These are phyloP conservation scores for Pseudonectria foliicola DNA, from an alignment of 2,329 filamentous ascomycete species.

Conservation along the genomic window DNA sequence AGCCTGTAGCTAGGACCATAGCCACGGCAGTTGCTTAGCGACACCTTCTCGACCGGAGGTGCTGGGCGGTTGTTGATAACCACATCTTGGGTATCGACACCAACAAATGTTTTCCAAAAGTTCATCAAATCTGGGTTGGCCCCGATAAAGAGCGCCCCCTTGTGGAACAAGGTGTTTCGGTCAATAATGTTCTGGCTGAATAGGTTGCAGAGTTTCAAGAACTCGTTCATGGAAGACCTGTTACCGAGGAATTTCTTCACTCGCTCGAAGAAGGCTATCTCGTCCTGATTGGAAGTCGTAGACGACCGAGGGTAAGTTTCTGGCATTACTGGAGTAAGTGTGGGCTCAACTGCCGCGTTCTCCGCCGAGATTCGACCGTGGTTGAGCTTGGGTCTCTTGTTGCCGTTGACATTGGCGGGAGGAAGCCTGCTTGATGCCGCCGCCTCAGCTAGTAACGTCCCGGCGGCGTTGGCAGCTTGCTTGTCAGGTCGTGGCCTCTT, in stretches of 20 bases:
- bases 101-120: constrained; percentile 81
- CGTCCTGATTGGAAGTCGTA: constrained; percentile 70
- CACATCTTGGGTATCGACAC: constrained; percentile 68
- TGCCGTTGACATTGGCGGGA: constrained; percentile 30
- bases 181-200: constrained; percentile 92
- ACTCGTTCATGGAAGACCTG: constrained; percentile 87
- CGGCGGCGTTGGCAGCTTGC: constrained; percentile 37
- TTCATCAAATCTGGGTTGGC: constrained; percentile 81
- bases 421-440: constrained; percentile 29
- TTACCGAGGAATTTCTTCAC: constrained; percentile 96
- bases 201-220: constrained; percentile 92
- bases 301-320: constrained; percentile 72
- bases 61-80: constrained; percentile 71
- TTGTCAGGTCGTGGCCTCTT: constrained; percentile 67
- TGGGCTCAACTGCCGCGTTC: constrained; percentile 67
- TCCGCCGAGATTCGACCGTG: constrained; percentile 57
- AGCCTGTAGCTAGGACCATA: constrained; percentile 92
- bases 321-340: constrained; percentile 79
- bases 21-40: constrained; percentile 90
- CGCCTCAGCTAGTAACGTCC: constrained; percentile 36
- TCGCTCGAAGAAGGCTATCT: constrained; percentile 89
- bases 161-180: constrained; percentile 71
- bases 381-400: constrained; percentile 66
- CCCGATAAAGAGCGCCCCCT: constrained; percentile 79
- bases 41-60: constrained; percentile 73